Evolutionary conservation across 2,329 filamentous ascomycete genomes (phyloP).

Genomic region (Blastomyces silverae): DNA sequence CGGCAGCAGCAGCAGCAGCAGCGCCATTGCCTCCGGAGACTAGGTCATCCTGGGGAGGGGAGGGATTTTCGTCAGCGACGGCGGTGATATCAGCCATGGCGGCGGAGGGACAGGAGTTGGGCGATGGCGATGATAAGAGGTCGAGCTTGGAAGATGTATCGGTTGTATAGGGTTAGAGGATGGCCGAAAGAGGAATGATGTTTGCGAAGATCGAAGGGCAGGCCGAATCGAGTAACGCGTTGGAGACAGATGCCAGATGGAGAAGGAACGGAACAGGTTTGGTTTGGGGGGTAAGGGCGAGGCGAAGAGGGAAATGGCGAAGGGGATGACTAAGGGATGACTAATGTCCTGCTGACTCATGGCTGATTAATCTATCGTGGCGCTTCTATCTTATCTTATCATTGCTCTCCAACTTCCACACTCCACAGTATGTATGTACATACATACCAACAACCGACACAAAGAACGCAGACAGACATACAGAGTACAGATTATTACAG

Average conservation of each 20-base stretch:
- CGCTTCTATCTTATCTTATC: too few species aligned
- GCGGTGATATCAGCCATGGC: conserved; percentile 73
- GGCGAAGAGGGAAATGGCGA: conserved; percentile 20
- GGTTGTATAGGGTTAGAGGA: conserved; percentile 12
- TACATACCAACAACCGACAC: too few species aligned
- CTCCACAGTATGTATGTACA: too few species aligned
- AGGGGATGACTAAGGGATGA: not conserved
- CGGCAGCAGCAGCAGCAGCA: conserved; percentile 13
- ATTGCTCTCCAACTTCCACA: too few species aligned
- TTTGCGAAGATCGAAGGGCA: conserved; percentile 31
- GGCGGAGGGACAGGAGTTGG: conserved; percentile 19
- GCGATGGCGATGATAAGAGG: conserved; percentile 16
- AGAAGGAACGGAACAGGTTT: conserved; percentile 34
- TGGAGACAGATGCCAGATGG: conserved; percentile 23
- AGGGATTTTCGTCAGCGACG: conserved; percentile 67
- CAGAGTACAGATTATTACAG: too few species aligned
- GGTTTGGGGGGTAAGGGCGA: conserved; percentile 30
- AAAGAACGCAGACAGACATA: too few species aligned
- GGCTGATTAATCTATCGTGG: too few species aligned
- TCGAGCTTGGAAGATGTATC: conserved; percentile 10
- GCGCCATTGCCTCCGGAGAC: conserved; percentile 61
- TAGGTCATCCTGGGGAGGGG: conserved; percentile 66
- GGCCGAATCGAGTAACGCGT: conserved; percentile 46
- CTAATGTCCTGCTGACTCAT: not conserved
- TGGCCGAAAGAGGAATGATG: conserved; percentile 43